Conservation (phyloP, 163 green algal genomes). For the Chlamydomonas reinhardtii region DNA sequence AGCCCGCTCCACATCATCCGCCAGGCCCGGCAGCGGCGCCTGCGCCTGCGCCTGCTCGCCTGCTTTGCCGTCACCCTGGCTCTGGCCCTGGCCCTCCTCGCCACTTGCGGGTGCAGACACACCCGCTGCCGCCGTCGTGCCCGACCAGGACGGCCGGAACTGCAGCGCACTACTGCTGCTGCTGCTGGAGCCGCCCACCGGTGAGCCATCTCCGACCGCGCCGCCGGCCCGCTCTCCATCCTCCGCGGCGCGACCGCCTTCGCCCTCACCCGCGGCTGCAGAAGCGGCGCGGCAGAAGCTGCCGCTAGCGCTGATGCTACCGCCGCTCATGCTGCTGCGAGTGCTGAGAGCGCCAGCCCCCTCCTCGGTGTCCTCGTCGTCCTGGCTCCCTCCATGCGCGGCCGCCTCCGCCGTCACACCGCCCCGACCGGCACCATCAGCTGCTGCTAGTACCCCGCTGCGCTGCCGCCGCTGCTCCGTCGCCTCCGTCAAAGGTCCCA, state of each 20-base stretch:
- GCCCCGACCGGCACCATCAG: background rate
- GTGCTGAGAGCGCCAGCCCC: background rate
- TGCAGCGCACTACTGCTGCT: slow-evolving; percentile 31
- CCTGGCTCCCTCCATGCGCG: too few relatives aligned
- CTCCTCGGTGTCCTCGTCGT: too few relatives aligned
- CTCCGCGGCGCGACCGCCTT: background rate
- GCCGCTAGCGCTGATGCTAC: slow-evolving; percentile 34
- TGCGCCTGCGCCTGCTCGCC: background rate
- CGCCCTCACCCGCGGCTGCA: background rate
- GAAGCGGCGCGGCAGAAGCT: background rate
- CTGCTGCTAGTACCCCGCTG: background rate
- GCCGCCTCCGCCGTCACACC: too few relatives aligned
- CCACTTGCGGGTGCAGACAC: background rate
- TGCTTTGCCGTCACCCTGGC: background rate
- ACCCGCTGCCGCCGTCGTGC: background rate
- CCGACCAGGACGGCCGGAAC: slow-evolving; percentile 36
- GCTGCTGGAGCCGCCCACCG: background rate
- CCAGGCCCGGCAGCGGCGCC: too few relatives aligned
- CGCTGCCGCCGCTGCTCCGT: too few relatives aligned
- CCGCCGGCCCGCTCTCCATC: background rate
- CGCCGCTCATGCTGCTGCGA: background rate
- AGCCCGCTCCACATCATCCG: background rate
- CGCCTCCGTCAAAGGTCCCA: slow-evolving; percentile 13
- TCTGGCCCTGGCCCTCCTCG: background rate
- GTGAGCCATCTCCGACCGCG: background rate